Evolutionary conservation across 208 protist species (phyloP), one percentile per base, ranked within the genome.

Genomic region (Trypanosoma conorhini): DNA sequence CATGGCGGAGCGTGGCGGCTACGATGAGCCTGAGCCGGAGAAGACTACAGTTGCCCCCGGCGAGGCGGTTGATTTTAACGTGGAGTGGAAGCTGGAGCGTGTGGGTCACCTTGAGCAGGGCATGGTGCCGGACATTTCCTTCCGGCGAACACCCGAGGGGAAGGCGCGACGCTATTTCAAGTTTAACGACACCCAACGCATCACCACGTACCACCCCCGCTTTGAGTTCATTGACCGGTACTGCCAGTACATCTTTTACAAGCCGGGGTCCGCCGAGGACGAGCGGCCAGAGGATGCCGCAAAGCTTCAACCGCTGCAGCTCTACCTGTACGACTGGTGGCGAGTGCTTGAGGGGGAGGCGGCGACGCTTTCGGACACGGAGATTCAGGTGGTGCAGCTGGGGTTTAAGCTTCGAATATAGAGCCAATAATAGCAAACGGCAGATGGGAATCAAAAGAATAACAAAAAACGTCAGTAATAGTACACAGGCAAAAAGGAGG

Each of bases 211-310:
- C 5, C 88, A 92, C 76, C 88, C 88, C 0, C 83, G 84, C 65
- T 85, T 83, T 40, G 88, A 94, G 74, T 94, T 94, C 21, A 42
- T 92, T 0, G 88, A 94, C 38, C 81, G 88, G 10, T 94, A 92
- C 67, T 94, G 88, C 58, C 86, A 94, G 82, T 94, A 94, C 74
- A 79, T 64, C 21, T 62, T 94, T 30, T 94, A 87, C 75, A 94
- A 92, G 76, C 87, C 84, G 1, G 88, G 88, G 3, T 62, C 69
- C 1, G 65, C 63, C n/a, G 54, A 72, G 58, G 88, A 92, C 22
- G 86, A 93, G 75, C 54, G 52, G 22, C 57, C 74, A 0, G 9
- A 67, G 57, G 61, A 79, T 30, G 59, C 59, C 26, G 51, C 8
- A 13, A 75, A 72, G 60, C 61, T 82, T 21, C 66, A 85, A 56